Conservation (phyloP, 805 yeast species). For the Zygosaccharomyces bailii region DNA sequence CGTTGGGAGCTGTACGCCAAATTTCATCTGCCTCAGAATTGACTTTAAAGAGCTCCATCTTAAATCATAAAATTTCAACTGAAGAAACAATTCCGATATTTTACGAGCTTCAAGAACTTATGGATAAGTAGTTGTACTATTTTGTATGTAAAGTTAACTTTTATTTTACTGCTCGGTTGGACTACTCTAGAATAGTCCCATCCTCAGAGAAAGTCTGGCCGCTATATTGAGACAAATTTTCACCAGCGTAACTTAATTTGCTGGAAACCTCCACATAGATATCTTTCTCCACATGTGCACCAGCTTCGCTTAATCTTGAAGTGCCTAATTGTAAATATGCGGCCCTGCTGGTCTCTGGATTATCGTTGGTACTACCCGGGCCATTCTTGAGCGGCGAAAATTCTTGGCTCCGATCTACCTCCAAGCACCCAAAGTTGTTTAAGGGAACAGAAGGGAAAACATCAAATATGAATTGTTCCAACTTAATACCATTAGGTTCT, state of each 20-base stretch:
- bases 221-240: conserved; percentile 55
- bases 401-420: conserved; percentile 80
- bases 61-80: conserved; percentile 17
- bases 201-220: conserved; percentile 42
- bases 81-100: conserved; percentile 35
- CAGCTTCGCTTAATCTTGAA: conserved; percentile 66
- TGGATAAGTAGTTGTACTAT: conserved; percentile 12
- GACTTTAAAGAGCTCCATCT: neutral
- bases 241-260: conserved; percentile 69
- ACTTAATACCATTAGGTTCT: conserved; percentile 83
- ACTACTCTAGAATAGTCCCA: conserved; percentile 25
- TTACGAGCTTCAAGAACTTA: conserved; percentile 28
- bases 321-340: conserved; percentile 66
- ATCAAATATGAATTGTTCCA: conserved; percentile 96
- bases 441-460: conserved; percentile 79
- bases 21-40: conserved; percentile 7
- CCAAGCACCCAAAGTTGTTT: conserved; percentile 79
- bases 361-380: conserved; percentile 74
- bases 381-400: conserved; percentile 94
- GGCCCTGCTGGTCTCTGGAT: conserved; percentile 74
- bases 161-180: neutral
- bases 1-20: conserved; percentile 4
- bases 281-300: conserved; percentile 54
- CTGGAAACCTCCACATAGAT: conserved; percentile 74
- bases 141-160: conserved; percentile 1